Conservation (phyloP, 31 red algal genomes). For the Endocladia muricata region DNA sequence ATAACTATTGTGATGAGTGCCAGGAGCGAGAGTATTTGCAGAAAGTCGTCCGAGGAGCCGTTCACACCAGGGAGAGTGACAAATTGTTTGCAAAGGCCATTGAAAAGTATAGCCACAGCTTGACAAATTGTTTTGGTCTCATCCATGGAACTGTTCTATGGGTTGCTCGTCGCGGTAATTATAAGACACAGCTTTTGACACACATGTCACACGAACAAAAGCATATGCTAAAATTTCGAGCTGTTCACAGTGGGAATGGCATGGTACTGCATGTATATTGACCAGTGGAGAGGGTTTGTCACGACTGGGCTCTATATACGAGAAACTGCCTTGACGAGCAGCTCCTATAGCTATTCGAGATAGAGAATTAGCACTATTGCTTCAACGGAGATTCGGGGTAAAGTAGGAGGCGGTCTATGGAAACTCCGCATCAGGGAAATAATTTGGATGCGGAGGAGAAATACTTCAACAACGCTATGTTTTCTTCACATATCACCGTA, state of each 20-base stretch:
- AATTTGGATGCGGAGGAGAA: background rate
- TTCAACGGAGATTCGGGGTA: slow-evolving; percentile 12
- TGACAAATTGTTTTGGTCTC: slow-evolving; percentile 10
- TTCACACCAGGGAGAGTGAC: too few relatives aligned
- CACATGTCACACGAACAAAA: slow-evolving; percentile 18
- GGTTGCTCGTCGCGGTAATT: background rate
- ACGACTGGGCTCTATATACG: slow-evolving; percentile 13
- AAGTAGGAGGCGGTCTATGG: background rate
- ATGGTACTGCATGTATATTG: slow-evolving; percentile 5
- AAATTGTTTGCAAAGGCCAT: too few relatives aligned
- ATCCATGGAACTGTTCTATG: background rate
- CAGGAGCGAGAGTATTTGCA: too few relatives aligned
- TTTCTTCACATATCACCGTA: background rate
- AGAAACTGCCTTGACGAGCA: background rate
- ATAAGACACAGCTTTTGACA: background rate
- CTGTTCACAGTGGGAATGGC: slow-evolving; percentile 2
- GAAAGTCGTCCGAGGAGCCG: too few relatives aligned
- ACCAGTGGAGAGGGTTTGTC: background rate
- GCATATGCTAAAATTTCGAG: slow-evolving; percentile 17
- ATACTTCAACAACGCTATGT: slow-evolving; percentile 23
- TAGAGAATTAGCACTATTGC: background rate
- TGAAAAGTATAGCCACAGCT: too few relatives aligned
- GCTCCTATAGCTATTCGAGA: background rate
- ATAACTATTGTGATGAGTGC: too few relatives aligned
- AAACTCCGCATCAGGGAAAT: background rate